Evolutionary conservation across 2,329 filamentous ascomycete species (phyloP), one percentile per base, ranked within the genome.

Genomic region (Clonostachys sp.): DNA sequence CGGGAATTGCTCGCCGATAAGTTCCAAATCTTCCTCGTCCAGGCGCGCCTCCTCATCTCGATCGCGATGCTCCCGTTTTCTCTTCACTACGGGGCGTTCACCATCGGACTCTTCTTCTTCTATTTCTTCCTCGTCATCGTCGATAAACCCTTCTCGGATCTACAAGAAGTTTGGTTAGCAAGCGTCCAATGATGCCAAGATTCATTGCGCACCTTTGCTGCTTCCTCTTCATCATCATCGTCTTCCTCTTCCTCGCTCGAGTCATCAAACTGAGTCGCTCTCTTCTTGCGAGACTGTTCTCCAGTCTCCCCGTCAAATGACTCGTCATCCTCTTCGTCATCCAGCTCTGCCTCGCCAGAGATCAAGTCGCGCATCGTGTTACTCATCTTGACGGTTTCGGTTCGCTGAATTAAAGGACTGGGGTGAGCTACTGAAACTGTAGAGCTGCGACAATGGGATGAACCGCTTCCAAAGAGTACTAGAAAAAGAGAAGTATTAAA

Each of bases 121-220:
- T 43, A 86, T 87, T 50, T 89, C 87, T 47, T 90, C 86, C 56
- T 90, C 87, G 51, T 92, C 91, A 60, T 96, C 91, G 60, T 95
- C 90, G 55, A 99, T 96, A 70, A 97, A 99, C 24, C 91, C 92
- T 73, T 95, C 91, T 45, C 88, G 88, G 54, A 95, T 81, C 91
- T 96, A 59, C 20, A 12, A 12, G 34, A 36, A 5, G 50, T 42
- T 56, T 41, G 51, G 46, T 18, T 39, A 6, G 18, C 12, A 30
- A 30, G 24, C 24, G 24, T 30, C 24, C 24, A 30, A 30, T 30
- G 24, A 30, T 30, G 9, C 24, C 8, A 16, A 9, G 5, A n/a
- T 18, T 24, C 35, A 16, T 34, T 34, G 33, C 40, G 12, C 51
- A 94, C 88, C 65, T 83, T 86, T 56, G 83, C 81, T 53, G 83